Evolutionary conservation across 2,329 filamentous ascomycete species (phyloP).

Genomic region (Alternaria sp.): DNA sequence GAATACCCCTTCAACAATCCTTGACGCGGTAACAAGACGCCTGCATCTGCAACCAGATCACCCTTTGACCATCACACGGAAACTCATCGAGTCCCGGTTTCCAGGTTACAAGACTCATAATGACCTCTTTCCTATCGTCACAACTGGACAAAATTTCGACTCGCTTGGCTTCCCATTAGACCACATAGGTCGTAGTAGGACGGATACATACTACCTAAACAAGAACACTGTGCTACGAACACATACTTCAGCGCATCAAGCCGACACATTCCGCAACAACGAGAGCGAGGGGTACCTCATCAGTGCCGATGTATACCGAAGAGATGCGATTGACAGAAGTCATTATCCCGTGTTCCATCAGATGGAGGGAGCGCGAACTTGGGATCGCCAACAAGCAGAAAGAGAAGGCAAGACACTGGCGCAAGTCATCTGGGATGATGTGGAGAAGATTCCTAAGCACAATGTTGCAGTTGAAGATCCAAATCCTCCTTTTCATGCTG

Average conservation of each 20-base stretch:
- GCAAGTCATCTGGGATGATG: conserved; percentile 72
- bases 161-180: conserved; percentile 90
- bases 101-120: conserved; percentile 80
- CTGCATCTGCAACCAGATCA: conserved; percentile 94
- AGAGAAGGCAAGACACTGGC: conserved; percentile 58
- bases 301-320: conserved; percentile 91
- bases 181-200: conserved; percentile 85
- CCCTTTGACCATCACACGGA: conserved; percentile 86
- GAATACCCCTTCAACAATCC: conserved; percentile 80
- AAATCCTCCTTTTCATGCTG: conserved; percentile 77
- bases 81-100: conserved; percentile 92
- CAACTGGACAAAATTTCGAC: conserved; percentile 90
- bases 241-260: conserved; percentile 93
- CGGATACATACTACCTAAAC: conserved; percentile 97
- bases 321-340: conserved; percentile 92
- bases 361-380: conserved; percentile 94
- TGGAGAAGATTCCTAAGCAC: conserved; percentile 76
- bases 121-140: conserved; percentile 81
- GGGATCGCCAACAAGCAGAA: conserved; percentile 73
- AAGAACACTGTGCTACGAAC: conserved; percentile 83
- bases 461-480: conserved; percentile 81
- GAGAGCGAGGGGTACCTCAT: conserved; percentile 84
- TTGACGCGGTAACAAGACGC: conserved; percentile 75
- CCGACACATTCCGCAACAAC: conserved; percentile 78
- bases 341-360: conserved; percentile 99